A percentile compares a stretch with the other conserved stretches of the same genome.
phyloP scores from a whole-genome alignment of 2,329 filamentous ascomycete genomes.

The Alternaria infectoria region DNA sequence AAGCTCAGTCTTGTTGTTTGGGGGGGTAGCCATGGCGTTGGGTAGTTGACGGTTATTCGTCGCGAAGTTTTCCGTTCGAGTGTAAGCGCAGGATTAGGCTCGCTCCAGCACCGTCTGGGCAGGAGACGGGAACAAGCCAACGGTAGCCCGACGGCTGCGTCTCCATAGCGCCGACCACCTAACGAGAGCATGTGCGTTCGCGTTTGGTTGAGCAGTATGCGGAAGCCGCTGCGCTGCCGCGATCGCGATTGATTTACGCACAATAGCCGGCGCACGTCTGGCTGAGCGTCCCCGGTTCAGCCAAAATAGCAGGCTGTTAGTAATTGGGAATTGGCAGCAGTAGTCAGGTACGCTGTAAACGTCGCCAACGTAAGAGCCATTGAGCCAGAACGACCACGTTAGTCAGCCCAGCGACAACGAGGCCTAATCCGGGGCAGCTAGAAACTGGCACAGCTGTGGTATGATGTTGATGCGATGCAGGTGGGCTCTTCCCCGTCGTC shows the following conservation, averaged over 20 bases:
- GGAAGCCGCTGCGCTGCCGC: constrained; percentile 6
- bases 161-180: constrained; percentile 1
- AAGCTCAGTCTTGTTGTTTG: not conserved
- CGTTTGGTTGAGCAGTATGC: constrained; percentile 5
- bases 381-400: not conserved
- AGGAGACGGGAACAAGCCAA: constrained; percentile 3
- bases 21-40: not conserved
- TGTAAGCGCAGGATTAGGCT: constrained; percentile 1
- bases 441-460: not conserved
- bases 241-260: not conserved
- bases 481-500: not conserved
- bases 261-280: constrained; percentile 6
- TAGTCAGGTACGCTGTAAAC: not conserved
- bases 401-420: not conserved
- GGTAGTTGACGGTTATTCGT: not conserved
- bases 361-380: not conserved
- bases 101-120: not conserved
- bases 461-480: not conserved
- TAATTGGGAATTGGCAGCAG: not conserved
- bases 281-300: not conserved
- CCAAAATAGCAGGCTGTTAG: constrained; percentile 5
- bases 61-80: not conserved
- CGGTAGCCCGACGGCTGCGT: constrained; percentile 2
- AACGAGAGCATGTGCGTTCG: constrained; percentile 6
- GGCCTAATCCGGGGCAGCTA: not conserved